Base-by-base conservation (phyloP, 2,329 filamentous ascomycete species). In the Dothidotthia symphoricarpi region DNA sequence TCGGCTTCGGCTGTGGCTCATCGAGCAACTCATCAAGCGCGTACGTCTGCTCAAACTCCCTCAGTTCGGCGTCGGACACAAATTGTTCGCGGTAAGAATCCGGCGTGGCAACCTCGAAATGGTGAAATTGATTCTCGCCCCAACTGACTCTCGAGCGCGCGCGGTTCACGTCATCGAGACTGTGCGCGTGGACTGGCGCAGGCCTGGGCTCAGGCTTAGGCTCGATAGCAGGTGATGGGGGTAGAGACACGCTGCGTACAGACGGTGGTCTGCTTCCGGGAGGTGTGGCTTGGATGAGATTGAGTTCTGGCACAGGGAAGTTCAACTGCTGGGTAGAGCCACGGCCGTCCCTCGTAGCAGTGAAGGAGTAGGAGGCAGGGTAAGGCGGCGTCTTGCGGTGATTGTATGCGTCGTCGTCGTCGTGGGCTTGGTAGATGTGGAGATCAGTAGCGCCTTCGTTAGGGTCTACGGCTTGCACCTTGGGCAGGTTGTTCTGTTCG, bases 231-330 rank as follows among this genome's bases (percentile, higher is more conserved):
- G 67, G 67, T 2, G 66, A 68, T 13, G 62, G 52, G 15, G 59
- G 63, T 12, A 57, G 28, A 16, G 65, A 69, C 6, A 54, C 55
- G 24, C 61, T 64, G 22, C 61, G 63, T 13, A 63, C 59, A 17
- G 61, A 63, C 8, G 66, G 66, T 16, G 66, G 69, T 40, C 63
- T 51, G 42, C 75, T 78, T 14, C 69, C 71, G 14, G 79, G 79
- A 13, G 78, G 79, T 6, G 78, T 82, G 3, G 79, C 75, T 31
- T 76, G 71, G 36, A 80, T 78, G 16, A 81, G 63, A 28, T 75
- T 77, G 12, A 82, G 66, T n/a, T 55, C 61, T 9, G 78, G 78
- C 14, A 81, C 72, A 13, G 66, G 60, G 64, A 69, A 75, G 25
- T 41, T 33, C 12, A 68, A 69, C 13, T 51, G 44, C 6, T 32